Evolutionary conservation across 768 basidiomycete genomes (phyloP).

Genomic region (Steccherinum ochraceum): DNA sequence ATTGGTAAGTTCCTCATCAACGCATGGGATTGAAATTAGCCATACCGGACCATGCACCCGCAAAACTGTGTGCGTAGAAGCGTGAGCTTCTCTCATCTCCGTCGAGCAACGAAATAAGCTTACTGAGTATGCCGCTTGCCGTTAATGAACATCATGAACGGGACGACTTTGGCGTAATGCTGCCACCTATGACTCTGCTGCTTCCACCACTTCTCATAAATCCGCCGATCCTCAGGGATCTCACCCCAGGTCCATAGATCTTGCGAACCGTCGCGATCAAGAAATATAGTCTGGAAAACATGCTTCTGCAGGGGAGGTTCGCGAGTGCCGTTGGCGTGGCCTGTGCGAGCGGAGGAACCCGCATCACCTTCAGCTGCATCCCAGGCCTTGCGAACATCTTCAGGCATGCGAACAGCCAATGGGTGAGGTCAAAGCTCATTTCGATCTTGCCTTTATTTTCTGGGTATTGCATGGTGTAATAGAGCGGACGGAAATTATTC

Average conservation of each 20-base stretch:
- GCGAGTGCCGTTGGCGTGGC: constrained; percentile 10
- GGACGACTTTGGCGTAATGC: constrained; percentile 31
- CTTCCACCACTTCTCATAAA: constrained; percentile 47
- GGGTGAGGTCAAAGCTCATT: constrained; percentile 46
- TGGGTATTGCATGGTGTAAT: constrained; percentile 40
- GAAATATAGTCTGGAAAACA: constrained; percentile 47
- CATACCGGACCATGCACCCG: constrained; percentile 27
- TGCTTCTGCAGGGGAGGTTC: constrained; percentile 32
- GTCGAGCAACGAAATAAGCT: constrained; percentile 3
- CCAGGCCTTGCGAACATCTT: constrained; percentile 5
- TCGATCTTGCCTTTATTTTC: constrained; percentile 40
- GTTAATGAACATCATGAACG: constrained; percentile 34
- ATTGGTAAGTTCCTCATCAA: not conserved
- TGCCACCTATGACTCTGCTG: constrained; percentile 48
- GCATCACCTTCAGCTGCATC: constrained; percentile 5
- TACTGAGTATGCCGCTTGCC: constrained; percentile 29
- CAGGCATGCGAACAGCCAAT: constrained; percentile 19
- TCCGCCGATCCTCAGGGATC: constrained; percentile 31
- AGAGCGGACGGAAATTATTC: constrained; percentile 36
- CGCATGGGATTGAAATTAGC: not conserved
- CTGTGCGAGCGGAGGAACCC: constrained; percentile 12
- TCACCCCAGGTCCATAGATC: constrained; percentile 37
- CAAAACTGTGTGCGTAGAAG: constrained; percentile 3
- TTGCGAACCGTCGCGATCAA: constrained; percentile 34
- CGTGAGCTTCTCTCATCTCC: not conserved